Evolutionary conservation across 1,139 yeast species (phyloP), one percentile per base, ranked within the genome.

Genomic region (Geotrichum carabidarum): DNA sequence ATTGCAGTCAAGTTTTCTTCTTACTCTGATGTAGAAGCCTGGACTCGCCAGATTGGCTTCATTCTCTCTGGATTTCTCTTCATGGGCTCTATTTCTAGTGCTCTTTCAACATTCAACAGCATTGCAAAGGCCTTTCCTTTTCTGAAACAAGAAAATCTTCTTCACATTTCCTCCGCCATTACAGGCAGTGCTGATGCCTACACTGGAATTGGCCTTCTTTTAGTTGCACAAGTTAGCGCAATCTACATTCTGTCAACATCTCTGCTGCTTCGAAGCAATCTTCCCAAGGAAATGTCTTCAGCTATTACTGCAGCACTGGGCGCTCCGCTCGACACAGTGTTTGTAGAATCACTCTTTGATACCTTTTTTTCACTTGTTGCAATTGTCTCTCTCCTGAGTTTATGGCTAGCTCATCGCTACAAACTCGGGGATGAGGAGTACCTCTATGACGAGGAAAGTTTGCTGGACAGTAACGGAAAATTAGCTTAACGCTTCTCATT

Each of bases 301-400:
- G 80, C 82, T 22, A 71, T 74, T 41, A 78, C 82, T 31, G 71
- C 74, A n/a, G 79, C 77, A 12, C 67, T 76, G 41, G 76, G 75
- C 8, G 71, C 76, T 7, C 76, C 77, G 3, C 62, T 77, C 53
- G 84, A 82, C 60, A 82, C 82, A 17, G 71, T 76, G 41, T 78
- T 84, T 55, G 82, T 89, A 36, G 95, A 90, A 65, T 73, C 77
- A 35, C 85, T 94, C 90, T 89, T 87, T 65, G 96, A 90, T 64
- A 76, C 82, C 59, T 79, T 87, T 34, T 88, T 83, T 71, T 80
- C 83, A 11, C 55, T 79, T 5, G 75, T 86, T 4, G 79, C 86
- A 57, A 63, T 81, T 0, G 62, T 75, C 1, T 81, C 91, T 0
- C 68, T 79, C 1, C 60, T 79, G 1, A 80, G 80, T 3, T 59